Evolutionary conservation across 2,329 filamentous ascomycete species (phyloP), one percentile per base, ranked within the genome.

Genomic region (Madurella fahalii): DNA sequence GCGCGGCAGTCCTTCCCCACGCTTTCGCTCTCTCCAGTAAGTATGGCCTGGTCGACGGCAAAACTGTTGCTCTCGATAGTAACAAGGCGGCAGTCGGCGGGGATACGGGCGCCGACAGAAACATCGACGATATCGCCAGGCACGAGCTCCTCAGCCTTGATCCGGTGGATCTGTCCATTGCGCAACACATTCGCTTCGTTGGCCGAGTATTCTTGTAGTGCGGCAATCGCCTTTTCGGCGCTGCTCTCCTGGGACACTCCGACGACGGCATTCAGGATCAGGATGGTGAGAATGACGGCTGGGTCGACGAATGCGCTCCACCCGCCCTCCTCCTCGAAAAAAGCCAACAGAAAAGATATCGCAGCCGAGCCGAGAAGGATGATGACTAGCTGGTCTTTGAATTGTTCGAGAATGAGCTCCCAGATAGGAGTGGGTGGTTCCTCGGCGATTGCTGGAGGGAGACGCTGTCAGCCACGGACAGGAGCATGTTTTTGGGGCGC

Each of bases 231-330:
- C 77, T 97, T 96, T 73, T 99, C 94, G 62, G 94, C 94, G 69
- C 92, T 96, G 74, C 90, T 96, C 78, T 99, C 94, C 78, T 99
- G 94, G 53, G 93, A 96, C 30, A 99, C 94, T 69, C 94, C 94
- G 61, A 99, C 94, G 63, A 99, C 87, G 58, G 94, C 89, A 74
- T 99, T 99, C 65, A 99, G 85, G 60, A 99, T 87, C 44, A 99
- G 81, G 68, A 99, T 99, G 25, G 93, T 97, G 61, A 99, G 82
- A 64, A 99, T 99, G 89, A 99, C 94, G 59, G 84, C 83, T 50
- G 94, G 94, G 71, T 99, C 94, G 57, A 99, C 94, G 71, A 99
- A 99, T 37, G 93, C 94, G 60, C 91, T 92, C 91, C 91, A 96
- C 65, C 91, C 94, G 65, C 92, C 90, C 58, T 89, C 89, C 43